Percentiles rank a stretch among this genome's conserved stretches.
phyloP scores from a whole-genome alignment of 208 protist species.

The Acanthamoeba culbertsoni region DNA sequence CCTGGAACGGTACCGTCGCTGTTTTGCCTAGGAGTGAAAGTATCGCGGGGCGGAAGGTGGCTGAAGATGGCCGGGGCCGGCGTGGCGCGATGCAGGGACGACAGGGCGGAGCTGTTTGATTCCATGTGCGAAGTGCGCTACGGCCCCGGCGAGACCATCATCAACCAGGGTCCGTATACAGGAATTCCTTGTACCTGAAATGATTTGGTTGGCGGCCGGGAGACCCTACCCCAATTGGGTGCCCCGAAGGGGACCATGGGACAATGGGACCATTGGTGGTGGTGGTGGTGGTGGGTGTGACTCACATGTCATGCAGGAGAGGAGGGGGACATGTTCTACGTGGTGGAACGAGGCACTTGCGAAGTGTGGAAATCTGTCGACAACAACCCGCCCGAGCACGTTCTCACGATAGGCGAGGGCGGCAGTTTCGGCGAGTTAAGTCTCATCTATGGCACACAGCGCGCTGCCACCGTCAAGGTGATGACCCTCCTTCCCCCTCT shows the following conservation, averaged over 20 bases:
- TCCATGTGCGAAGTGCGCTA: not conserved
- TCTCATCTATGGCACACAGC: conserved; percentile 80
- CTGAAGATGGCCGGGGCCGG: too few species aligned
- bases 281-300: not conserved
- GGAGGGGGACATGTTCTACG: conserved; percentile 82
- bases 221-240: too few species aligned
- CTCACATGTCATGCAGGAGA: conserved; percentile 72
- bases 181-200: not conserved
- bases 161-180: not conserved
- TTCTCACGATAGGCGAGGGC: conserved; percentile 13
- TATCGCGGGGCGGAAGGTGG: too few species aligned
- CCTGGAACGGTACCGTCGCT: not conserved
- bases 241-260: not conserved
- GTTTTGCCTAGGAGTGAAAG: too few species aligned
- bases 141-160: not conserved
- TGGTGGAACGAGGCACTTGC: conserved; percentile 71
- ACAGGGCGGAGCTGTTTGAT: not conserved
- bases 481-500: not conserved
- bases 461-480: conserved; percentile 65
- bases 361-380: conserved; percentile 61
- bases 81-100: conserved; percentile 15
- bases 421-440: conserved; percentile 85
- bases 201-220: not conserved
- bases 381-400: not conserved
- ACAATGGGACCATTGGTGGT: not conserved